phyloP scores from a whole-genome alignment of 495 filamentous ascomycete species.

The Acidiella bohemica region DNA sequence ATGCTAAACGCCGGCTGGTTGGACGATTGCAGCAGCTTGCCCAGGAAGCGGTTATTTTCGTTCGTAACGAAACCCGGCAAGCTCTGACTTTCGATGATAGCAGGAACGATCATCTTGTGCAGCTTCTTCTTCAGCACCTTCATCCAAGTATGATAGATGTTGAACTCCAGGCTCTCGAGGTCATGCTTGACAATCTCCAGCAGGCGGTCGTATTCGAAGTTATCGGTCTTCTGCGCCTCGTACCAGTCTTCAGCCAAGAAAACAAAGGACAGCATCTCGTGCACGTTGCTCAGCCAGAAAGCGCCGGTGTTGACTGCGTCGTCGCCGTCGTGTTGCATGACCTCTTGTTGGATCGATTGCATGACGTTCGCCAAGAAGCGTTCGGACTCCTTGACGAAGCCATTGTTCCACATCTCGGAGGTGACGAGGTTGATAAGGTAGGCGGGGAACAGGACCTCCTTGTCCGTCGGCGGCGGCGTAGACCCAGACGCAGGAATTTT shows the following conservation, averaged over 20 bases:
- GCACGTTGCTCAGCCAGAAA: constrained; percentile 98
- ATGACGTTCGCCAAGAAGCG: constrained; percentile 98
- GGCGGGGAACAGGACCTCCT: constrained; percentile 95
- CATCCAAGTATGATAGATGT: constrained; percentile 99
- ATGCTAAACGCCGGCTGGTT: constrained; percentile 90
- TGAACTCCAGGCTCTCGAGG: constrained; percentile 95
- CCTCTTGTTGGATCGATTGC: constrained; percentile 97
- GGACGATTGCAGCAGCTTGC: constrained; percentile 82
- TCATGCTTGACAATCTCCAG: constrained; percentile 99
- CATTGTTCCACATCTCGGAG: constrained; percentile 99
- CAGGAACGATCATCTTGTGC: constrained; percentile 98
- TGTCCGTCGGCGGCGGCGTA: constrained; percentile 80
- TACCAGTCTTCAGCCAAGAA: constrained; percentile 99
- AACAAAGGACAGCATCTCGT: constrained; percentile 99
- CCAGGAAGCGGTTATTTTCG: constrained; percentile 93
- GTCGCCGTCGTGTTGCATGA: constrained; percentile 96
- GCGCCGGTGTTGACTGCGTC: constrained; percentile 94
- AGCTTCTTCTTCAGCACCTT: constrained; percentile 99
- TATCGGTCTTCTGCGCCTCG: constrained; percentile 96
- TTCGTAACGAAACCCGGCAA: constrained; percentile 97
- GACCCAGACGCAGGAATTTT: constrained; percentile 81
- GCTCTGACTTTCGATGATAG: constrained; percentile 97
- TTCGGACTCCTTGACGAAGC: constrained; percentile 98
- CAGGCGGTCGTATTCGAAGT: constrained; percentile 95
- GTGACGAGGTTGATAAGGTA: constrained; percentile 99